Conservation (phyloP, 2,329 filamentous ascomycete genomes). For the Neophaeococcomyces mojaviensis region DNA sequence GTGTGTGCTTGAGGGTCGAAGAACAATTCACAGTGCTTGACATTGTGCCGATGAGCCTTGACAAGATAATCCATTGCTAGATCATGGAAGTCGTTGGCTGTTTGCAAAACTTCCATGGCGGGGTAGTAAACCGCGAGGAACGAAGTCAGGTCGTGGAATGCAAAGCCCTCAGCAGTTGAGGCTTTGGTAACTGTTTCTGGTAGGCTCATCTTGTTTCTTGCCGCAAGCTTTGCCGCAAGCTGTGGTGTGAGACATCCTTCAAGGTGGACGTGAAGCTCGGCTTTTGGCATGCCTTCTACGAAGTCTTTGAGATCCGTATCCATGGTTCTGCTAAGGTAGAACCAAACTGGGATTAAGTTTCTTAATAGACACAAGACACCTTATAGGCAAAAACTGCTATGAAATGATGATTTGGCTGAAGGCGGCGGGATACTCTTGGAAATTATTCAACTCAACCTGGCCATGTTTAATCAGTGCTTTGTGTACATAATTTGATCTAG, state of each 20-base stretch:
- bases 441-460: no score
- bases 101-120: conserved; percentile 62
- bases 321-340: no score
- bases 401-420: no score
- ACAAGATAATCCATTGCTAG: conserved; percentile 66
- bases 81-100: conserved; percentile 36
- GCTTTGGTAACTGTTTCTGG: conserved; percentile 11
- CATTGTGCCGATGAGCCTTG: conserved; percentile 55
- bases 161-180: conserved; percentile 13
- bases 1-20: conserved; percentile 75
- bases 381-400: no score
- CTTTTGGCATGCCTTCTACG: conserved; percentile 34
- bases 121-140: conserved; percentile 75
- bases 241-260: conserved; percentile 26
- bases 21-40: conserved; percentile 69
- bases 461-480: no score
- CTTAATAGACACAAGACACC: no score
- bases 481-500: no score
- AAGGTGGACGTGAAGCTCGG: conserved; percentile 43
- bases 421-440: no score
- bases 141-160: conserved; percentile 20
- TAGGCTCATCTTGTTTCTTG: conserved; percentile 17
- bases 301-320: conserved; percentile 49
- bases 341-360: no score
- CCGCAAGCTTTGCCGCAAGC: conserved; percentile 14